phyloP scores from a whole-genome alignment of 192 early-diverging fungal species.

The Podila clonocystis region DNA sequence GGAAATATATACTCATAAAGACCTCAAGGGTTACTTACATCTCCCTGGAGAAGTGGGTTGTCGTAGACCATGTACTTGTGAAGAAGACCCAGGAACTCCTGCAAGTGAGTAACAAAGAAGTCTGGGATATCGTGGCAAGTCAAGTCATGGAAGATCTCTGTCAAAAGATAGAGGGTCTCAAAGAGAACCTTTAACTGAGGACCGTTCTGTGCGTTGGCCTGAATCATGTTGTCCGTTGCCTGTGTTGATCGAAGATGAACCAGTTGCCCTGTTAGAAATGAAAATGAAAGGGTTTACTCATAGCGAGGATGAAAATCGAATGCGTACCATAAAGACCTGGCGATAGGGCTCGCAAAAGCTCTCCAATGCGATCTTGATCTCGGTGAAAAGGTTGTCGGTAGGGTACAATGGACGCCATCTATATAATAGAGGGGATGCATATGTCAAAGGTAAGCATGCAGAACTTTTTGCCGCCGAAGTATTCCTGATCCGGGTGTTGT shows the following conservation, averaged over 20 bases:
- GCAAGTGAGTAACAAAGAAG: slow-evolving; percentile 95
- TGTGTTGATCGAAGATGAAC: slow-evolving; percentile 26
- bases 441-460: not conserved
- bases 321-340: slow-evolving; percentile 79
- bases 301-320: not conserved
- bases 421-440: not conserved
- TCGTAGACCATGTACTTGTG: slow-evolving; percentile 89
- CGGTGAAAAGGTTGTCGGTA: slow-evolving; percentile 80
- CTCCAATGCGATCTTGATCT: slow-evolving; percentile 93
- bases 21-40: slow-evolving; percentile 49
- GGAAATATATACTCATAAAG: not conserved
- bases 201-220: slow-evolving; percentile 68
- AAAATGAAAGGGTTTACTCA: not conserved
- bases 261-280: not conserved
- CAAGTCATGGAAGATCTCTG: slow-evolving; percentile 93
- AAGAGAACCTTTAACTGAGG: slow-evolving; percentile 75
- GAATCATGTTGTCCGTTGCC: slow-evolving; percentile 84
- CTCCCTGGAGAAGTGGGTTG: slow-evolving; percentile 74
- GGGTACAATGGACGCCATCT: slow-evolving; percentile 90
- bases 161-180: slow-evolving; percentile 79
- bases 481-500: too few species aligned
- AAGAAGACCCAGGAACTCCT: slow-evolving; percentile 82
- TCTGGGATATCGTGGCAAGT: slow-evolving; percentile 98
- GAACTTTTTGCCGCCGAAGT: not conserved
- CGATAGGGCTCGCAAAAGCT: slow-evolving; percentile 87